A percentile compares a stretch with the other conserved stretches of the same genome.
Evolutionary conservation across 1,284 basidiomycete species (phyloP).

Genomic region (Pseudozyma tsukubaensis): DNA sequence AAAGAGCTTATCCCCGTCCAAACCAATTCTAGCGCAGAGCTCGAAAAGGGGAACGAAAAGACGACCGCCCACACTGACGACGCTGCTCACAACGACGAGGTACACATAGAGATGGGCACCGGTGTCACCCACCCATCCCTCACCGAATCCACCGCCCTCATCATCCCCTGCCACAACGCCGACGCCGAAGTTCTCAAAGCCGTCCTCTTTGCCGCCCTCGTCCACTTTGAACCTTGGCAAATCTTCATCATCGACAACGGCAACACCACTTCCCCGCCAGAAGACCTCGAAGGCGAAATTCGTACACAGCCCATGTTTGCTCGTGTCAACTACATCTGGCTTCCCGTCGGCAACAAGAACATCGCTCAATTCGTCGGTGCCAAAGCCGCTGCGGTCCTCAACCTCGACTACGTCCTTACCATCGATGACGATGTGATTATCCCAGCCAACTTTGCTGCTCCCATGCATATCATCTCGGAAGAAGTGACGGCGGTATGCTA

Average conservation of each 20-base stretch:
- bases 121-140: constrained; percentile 34
- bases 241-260: constrained; percentile 46
- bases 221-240: constrained; percentile 44
- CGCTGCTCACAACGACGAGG: constrained; percentile 1
- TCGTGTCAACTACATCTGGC: constrained; percentile 46
- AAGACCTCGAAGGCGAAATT: constrained; percentile 20
- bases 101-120: constrained; percentile 17
- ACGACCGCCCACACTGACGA: neutral
- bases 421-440: constrained; percentile 49
- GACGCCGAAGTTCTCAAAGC: constrained; percentile 37
- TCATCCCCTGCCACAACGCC: constrained; percentile 45
- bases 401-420: constrained; percentile 38
- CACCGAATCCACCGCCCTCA: constrained; percentile 34
- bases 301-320: constrained; percentile 35
- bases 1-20: constrained; percentile 6
- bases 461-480: constrained; percentile 35
- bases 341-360: constrained; percentile 43
- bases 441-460: constrained; percentile 39
- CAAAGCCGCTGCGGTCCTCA: constrained; percentile 23
- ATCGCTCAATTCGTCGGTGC: constrained; percentile 44
- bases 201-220: constrained; percentile 36
- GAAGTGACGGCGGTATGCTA: constrained; percentile 38
- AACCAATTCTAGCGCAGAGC: constrained; percentile 2
- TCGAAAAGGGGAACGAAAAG: constrained; percentile 21
- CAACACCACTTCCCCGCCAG: constrained; percentile 26